Evolutionary conservation across 495 filamentous ascomycete species (phyloP).

Genomic region (Glonium stellatum): DNA sequence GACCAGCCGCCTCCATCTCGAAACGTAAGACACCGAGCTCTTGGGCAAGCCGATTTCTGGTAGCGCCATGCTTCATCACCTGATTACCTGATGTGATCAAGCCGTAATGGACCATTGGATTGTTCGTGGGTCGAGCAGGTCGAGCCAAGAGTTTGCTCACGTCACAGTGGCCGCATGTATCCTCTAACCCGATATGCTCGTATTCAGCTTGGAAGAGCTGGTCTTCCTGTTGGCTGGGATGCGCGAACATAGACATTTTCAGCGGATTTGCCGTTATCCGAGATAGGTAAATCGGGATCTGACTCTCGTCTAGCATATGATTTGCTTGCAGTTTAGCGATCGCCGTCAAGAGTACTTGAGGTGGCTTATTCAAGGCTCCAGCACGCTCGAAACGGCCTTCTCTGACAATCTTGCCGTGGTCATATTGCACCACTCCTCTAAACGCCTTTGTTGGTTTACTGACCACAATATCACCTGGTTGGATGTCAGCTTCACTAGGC

Average conservation of each 20-base stretch:
- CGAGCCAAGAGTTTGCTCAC: not conserved
- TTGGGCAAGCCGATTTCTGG: not conserved
- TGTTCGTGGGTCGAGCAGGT: not conserved
- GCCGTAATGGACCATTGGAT: not conserved
- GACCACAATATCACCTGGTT: constrained; percentile 32
- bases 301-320: not conserved
- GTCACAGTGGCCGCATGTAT: not conserved
- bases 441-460: constrained; percentile 30
- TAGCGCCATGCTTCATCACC: not conserved
- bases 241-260: not conserved
- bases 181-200: not conserved
- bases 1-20: too few relatives aligned
- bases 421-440: constrained; percentile 35
- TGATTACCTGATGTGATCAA: constrained; percentile 2
- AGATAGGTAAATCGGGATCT: not conserved
- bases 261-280: too few relatives aligned
- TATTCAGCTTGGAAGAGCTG: not conserved
- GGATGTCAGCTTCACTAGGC: constrained; percentile 35
- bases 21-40: not conserved
- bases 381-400: constrained; percentile 32
- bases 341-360: constrained; percentile 30
- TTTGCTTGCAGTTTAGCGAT: constrained; percentile 20
- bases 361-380: constrained; percentile 35
- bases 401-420: constrained; percentile 31
- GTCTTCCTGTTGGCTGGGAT: not conserved